Percentiles rank a stretch among this genome's conserved stretches.
Conservation (phyloP, 805 yeast species). For the Ogataea thermomethanolica region DNA sequence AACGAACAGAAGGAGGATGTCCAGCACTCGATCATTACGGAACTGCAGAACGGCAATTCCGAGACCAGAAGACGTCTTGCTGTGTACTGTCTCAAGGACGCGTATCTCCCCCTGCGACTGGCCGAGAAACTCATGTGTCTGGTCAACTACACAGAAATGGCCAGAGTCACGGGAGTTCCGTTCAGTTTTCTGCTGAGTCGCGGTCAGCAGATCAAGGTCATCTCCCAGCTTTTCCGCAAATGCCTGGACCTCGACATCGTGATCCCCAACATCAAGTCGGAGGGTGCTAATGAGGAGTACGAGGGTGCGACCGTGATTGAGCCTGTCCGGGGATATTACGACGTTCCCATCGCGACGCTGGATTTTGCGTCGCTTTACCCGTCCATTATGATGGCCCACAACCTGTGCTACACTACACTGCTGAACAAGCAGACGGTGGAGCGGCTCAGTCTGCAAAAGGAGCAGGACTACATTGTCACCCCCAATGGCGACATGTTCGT, state of each 20-base stretch:
- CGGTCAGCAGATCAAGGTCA: conserved; percentile 97
- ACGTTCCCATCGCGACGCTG: conserved; percentile 94
- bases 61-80: conserved; percentile 95
- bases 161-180: conserved; percentile 98
- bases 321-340: conserved; percentile 92
- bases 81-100: conserved; percentile 95
- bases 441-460: conserved; percentile 58
- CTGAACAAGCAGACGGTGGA: conserved; percentile 66
- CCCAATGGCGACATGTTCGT: conserved; percentile 94
- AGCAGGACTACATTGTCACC: conserved; percentile 75
- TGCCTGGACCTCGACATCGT: conserved; percentile 84
- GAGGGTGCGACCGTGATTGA: conserved; percentile 99
- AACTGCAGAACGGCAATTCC: conserved; percentile 84
- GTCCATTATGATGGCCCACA: conserved; percentile 98
- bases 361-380: conserved; percentile 98
- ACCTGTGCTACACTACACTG: conserved; percentile 90
- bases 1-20: conserved; percentile 98
- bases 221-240: conserved; percentile 91
- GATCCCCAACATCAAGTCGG: conserved; percentile 83
- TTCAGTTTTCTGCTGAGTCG: conserved; percentile 82
- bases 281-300: conserved; percentile 84
- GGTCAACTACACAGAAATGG: conserved; percentile 98
- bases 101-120: conserved; percentile 83
- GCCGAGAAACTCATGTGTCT: conserved; percentile 93
- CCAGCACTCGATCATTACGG: conserved; percentile 94